phyloP scores from a whole-genome alignment of 2,329 filamentous ascomycete genomes.

The Aspergillus pseudoterreus region DNA sequence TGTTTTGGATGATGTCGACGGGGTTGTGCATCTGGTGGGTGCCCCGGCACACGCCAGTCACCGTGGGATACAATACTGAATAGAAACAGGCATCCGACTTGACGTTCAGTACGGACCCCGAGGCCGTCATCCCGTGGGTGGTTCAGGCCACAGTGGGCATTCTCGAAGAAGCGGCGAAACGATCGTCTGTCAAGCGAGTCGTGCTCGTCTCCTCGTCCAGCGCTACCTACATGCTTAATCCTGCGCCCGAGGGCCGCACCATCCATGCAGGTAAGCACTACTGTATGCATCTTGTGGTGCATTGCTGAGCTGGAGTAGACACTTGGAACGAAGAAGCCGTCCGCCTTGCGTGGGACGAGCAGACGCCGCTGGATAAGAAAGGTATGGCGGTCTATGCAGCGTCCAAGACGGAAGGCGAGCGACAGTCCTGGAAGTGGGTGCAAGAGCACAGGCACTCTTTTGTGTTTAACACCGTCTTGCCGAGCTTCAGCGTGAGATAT shows the following conservation, averaged over 20 bases:
- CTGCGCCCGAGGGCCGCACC: background rate
- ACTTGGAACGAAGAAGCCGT: constrained; percentile 6
- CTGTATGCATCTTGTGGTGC: background rate
- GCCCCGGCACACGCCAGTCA: no score
- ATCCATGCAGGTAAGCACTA: background rate
- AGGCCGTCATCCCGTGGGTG: constrained; percentile 39
- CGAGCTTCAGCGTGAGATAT: constrained; percentile 28
- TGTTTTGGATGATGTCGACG: constrained; percentile 37
- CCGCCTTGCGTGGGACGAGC: constrained; percentile 5
- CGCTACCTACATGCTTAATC: background rate
- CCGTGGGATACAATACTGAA: background rate
- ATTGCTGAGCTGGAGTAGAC: constrained; percentile 3
- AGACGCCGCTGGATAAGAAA: background rate
- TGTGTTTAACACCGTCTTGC: constrained; percentile 39
- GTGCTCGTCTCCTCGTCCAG: background rate
- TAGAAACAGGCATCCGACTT: constrained; percentile 13
- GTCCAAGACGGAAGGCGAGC: constrained; percentile 47
- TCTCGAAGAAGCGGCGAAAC: background rate
- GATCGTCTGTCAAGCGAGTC: background rate
- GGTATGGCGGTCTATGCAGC: constrained; percentile 26
- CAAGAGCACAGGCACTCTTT: constrained; percentile 43
- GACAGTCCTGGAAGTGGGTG: constrained; percentile 46
- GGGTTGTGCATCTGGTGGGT: constrained; percentile 16
- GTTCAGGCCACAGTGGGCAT: background rate
- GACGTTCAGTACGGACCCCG: constrained; percentile 37